A percentile compares a stretch with the other conserved stretches of the same genome.
phyloP scores from a whole-genome alignment of 805 yeast species.

The Wickerhamomyces pijperi region DNA sequence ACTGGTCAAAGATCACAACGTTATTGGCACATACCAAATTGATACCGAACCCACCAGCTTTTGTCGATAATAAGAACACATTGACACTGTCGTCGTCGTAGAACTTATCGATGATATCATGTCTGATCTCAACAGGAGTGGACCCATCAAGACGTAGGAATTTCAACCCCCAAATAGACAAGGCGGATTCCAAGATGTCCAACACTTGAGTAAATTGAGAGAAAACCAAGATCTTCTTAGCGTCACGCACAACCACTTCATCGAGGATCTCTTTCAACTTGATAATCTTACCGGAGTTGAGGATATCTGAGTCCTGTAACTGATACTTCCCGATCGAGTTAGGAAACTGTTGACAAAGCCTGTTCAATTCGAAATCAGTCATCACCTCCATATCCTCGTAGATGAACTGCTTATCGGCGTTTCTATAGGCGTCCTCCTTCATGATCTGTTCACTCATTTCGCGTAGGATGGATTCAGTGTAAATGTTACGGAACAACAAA shows the following conservation, averaged over 20 bases:
- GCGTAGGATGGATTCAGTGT: conserved; percentile 40
- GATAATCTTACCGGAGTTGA: conserved; percentile 66
- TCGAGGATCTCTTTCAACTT: conserved; percentile 48
- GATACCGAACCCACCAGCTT: conserved; percentile 98
- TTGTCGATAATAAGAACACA: conserved; percentile 80
- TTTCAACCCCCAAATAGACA: conserved; percentile 51
- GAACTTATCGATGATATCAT: conserved; percentile 80
- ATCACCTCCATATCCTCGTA: conserved; percentile 91
- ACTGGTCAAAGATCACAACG: conserved; percentile 85
- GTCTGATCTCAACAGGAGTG: conserved; percentile 88
- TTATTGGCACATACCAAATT: conserved; percentile 91
- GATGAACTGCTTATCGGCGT: conserved; percentile 68
- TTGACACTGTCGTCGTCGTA: conserved; percentile 76
- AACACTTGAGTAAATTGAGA: conserved; percentile 89
- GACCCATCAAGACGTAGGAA: conserved; percentile 88
- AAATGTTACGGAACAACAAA: conserved; percentile 60
- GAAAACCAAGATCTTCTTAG: conserved; percentile 67
- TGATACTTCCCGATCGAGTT: conserved; percentile 40
- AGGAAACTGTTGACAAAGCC: conserved; percentile 64
- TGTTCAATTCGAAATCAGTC: conserved; percentile 83
- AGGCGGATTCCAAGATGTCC: conserved; percentile 73
- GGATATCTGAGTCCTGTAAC: conserved; percentile 43
- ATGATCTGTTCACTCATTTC: conserved; percentile 72
- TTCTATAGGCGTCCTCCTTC: conserved; percentile 64
- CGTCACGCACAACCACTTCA: conserved; percentile 39